phyloP scores from a whole-genome alignment of 257 asterid genomes.

The Galeopsis tetrahit region DNA sequence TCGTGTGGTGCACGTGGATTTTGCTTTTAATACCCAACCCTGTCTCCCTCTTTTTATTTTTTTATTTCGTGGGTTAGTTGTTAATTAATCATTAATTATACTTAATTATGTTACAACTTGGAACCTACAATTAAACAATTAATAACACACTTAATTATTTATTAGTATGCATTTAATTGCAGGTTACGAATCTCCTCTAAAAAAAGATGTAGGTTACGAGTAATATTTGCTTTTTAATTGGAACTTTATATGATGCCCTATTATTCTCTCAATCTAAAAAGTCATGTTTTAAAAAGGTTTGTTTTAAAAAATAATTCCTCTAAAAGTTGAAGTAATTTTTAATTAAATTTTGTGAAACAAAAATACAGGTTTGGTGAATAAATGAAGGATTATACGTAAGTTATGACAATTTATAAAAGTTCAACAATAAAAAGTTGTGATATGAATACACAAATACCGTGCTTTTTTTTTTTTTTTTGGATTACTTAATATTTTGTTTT shows the following conservation, averaged over 20 bases:
- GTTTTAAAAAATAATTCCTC: neutral
- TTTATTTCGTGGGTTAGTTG: neutral
- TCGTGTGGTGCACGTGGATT: slow-evolving; percentile 61
- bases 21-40: slow-evolving; percentile 31
- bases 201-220: slow-evolving; percentile 26
- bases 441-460: too few relatives aligned
- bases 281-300: too few relatives aligned
- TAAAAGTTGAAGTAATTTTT: neutral
- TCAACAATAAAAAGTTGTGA: too few relatives aligned
- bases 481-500: too few relatives aligned
- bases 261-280: too few relatives aligned
- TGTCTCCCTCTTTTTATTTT: slow-evolving; percentile 28
- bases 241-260: too few relatives aligned
- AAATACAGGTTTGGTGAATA: too few relatives aligned
- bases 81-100: neutral
- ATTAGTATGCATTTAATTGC: neutral
- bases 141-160: slow-evolving; percentile 2
- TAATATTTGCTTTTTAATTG: too few relatives aligned
- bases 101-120: slow-evolving; percentile 25
- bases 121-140: neutral
- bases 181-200: slow-evolving; percentile 20
- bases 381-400: too few relatives aligned
- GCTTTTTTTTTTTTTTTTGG: too few relatives aligned
- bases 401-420: too few relatives aligned
- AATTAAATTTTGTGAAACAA: too few relatives aligned